Percentiles rank a stretch among this genome's conserved stretches.
These are phyloP conservation scores for Porcisia deanei DNA, from an alignment of 208 protist genomes.

Conservation along the genomic window DNA sequence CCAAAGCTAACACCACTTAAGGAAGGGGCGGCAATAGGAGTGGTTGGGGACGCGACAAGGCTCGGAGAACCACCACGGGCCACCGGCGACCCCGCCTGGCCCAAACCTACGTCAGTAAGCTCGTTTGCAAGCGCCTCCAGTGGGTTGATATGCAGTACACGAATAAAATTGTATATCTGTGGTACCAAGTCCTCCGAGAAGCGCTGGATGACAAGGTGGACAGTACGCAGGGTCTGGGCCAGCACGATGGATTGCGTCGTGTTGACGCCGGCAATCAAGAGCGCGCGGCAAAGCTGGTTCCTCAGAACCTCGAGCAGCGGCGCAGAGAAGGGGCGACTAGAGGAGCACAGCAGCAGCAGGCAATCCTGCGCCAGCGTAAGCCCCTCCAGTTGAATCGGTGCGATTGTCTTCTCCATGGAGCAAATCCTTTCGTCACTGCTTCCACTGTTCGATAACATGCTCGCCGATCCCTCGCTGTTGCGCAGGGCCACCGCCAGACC, in stretches of 20 bases:
- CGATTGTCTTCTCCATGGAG: slow-evolving; percentile 19
- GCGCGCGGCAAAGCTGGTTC: slow-evolving; percentile 72
- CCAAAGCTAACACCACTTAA: slow-evolving; percentile 7
- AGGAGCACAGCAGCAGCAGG: slow-evolving; percentile 44
- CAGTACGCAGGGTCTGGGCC: slow-evolving; percentile 78
- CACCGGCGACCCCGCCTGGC: slow-evolving; percentile 7
- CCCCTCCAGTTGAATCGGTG: slow-evolving; percentile 75
- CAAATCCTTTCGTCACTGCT: slow-evolving; percentile 22
- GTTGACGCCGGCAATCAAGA: slow-evolving; percentile 68
- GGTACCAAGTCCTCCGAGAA: slow-evolving; percentile 60
- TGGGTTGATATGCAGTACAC: slow-evolving; percentile 78
- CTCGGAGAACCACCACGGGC: slow-evolving; percentile 4
- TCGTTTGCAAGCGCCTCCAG: slow-evolving; percentile 60
- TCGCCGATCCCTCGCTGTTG: slow-evolving; percentile 3
- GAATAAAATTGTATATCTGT: slow-evolving; percentile 84
- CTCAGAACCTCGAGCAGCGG: slow-evolving; percentile 56
- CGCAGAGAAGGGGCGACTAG: slow-evolving; percentile 9
- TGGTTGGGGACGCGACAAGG: slow-evolving; percentile 1
- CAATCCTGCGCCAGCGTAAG: slow-evolving; percentile 68
- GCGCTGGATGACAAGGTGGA: slow-evolving; percentile 66
- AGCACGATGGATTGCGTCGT: slow-evolving; percentile 78
- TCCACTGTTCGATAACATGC: slow-evolving; percentile 17
- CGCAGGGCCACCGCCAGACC: slow-evolving; percentile 2
- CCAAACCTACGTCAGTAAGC: slow-evolving; percentile 15
- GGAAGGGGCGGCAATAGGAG: slow-evolving; percentile 12